Base-by-base conservation (phyloP, 768 basidiomycete genomes). In the Lactarius sp. region DNA sequence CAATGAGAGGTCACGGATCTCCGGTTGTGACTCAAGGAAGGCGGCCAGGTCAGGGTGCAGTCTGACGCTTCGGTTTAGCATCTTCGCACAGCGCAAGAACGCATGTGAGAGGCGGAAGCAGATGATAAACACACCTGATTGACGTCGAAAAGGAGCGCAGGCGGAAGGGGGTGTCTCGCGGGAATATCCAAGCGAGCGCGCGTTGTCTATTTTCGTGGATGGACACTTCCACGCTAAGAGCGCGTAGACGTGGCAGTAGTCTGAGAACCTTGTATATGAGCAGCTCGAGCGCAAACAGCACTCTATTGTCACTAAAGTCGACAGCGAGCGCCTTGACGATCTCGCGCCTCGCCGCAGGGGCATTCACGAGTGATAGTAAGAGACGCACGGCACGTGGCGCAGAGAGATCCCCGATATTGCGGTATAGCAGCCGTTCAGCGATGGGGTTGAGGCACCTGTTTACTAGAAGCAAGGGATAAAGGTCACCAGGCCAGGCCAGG, bases 101-200 rank as follows among this genome's bases (percentile, higher is more conserved):
- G 5, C n/a, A 46, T 20, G 37, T 9, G 16, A 34, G 41, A 34
- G 2, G 33, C 12, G n/a, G 12, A 27, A 18, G 16, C 12, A 39
- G 34, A n/a, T 46, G 22, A 44, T 39, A 44, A 3, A 34, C 52
- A 27, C 79, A 85, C n/a, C 79, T 78, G 72, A 85, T 78, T 18
- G 85, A 83, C 0, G 84, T 85, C 10, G 80, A 77, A 67, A 87
- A 78, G 0, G 74, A 68, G n/a, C 70, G 67, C 36, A 88, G 77
- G 6, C 72, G 71, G 66, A 84, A 81, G 18, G 10, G 75, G 62
- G 69, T 78, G 77, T 7, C 72, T 74, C 6, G 74, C 69, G 51
- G 66, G 18, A 85, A 78, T 36, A 85, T 73, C 83, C 84, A 84
- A 5, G 47, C 61, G 4, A 66, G 16, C 69, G 83, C 69, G 37